Evolutionary conservation across 1,284 basidiomycete species (phyloP), one percentile per base, ranked within the genome.

Genomic region (Microbotryum lychnidis-dioicae): DNA sequence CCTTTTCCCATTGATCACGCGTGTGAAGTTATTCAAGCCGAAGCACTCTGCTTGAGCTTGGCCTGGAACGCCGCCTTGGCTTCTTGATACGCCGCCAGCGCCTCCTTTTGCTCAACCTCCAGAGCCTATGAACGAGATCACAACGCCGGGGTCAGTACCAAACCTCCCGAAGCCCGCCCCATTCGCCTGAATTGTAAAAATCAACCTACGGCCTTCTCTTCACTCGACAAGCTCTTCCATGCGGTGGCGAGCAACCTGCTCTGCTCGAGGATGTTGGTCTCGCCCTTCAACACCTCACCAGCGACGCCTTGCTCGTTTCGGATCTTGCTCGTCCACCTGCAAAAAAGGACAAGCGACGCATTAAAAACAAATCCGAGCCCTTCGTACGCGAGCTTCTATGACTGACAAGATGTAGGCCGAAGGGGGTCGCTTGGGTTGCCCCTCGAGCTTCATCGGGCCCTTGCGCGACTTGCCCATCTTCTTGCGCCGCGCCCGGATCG

Each of bases 401-500:
- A 58, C 66, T 25, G 33, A 68, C 66, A 49, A 21, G 47, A 68
- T 31, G 59, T 42, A 68, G 7, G 55, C 57, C 5, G 64, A 61
- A 16, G 54, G 10, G 2, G 66, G 64, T 54, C 47, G 46, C 48
- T 66, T 68, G 21, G 66, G 66, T 56, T 65, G 62, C 12, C 62
- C 64, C 5, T 53, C 56, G 21, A 66, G 4, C 46, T 49, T 57
- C 10, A 68, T 21, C 31, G 33, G 46, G 25, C n/a, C 9, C 53
- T 58, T 55, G 16, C 21, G 27, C 31, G 56, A 57, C 31, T 66
- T 44, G 12, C 64, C 64, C 23, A 62, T 12, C 54, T 56, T 58
- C n/a, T 62, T 37, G 23, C 64, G 42, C 18, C 27, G 49, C 31
- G 50, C 23, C 4, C 66, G 50, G 10, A 68, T 58, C 10, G 25